Conservation (phyloP, 805 yeast genomes). For the Pichia cephalocereana region DNA sequence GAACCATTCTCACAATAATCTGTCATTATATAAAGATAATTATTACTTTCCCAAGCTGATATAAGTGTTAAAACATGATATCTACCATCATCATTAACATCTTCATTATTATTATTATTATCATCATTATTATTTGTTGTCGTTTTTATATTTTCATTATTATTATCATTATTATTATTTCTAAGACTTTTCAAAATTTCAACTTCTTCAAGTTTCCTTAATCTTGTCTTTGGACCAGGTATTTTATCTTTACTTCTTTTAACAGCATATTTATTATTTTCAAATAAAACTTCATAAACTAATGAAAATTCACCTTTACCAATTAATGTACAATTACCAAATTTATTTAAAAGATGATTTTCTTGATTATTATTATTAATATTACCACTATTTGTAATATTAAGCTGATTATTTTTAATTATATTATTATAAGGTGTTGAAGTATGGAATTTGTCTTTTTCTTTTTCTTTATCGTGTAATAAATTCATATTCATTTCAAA, state of each 20-base stretch:
- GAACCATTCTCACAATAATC: slow-evolving; percentile 92
- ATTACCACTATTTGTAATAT: neutral
- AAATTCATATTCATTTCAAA: neutral
- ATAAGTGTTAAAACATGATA: slow-evolving; percentile 71
- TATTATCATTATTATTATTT: slow-evolving; percentile 9
- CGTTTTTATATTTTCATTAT: neutral
- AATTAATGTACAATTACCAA: slow-evolving; percentile 58
- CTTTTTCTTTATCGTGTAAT: neutral
- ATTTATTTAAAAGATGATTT: slow-evolving; percentile 38
- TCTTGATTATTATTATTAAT: slow-evolving; percentile 15
- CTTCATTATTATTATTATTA: slow-evolving; percentile 6
- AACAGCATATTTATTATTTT: slow-evolving; percentile 68
- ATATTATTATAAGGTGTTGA: neutral
- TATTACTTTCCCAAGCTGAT: slow-evolving; percentile 77
- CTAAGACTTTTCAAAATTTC: slow-evolving; percentile 43
- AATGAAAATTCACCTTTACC: slow-evolving; percentile 87
- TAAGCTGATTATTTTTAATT: neutral
- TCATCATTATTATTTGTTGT: neutral
- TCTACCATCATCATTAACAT: slow-evolving; percentile 21
- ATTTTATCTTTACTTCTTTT: slow-evolving; percentile 71
- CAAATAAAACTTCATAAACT: slow-evolving; percentile 74
- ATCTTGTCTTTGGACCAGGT: slow-evolving; percentile 47
- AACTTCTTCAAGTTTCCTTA: slow-evolving; percentile 64
- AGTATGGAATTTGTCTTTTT: neutral
- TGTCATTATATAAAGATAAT: slow-evolving; percentile 81